Evolutionary conservation across 202 grass and related monocot genomes (phyloP), one percentile per base, ranked within the genome.

Genomic region (Saccharum hybrid): DNA sequence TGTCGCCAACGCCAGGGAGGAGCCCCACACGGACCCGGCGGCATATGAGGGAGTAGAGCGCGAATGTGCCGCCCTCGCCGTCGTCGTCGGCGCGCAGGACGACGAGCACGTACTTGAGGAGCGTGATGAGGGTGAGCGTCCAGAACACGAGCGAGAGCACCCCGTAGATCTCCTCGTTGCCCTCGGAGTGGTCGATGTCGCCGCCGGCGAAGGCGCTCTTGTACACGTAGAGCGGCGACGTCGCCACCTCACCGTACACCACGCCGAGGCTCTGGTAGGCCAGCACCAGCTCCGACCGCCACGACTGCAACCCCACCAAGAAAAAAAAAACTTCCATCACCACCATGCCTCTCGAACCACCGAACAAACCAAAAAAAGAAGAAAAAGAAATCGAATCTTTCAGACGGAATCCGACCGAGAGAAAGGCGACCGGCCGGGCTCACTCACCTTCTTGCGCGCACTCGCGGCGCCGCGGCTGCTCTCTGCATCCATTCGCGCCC

Each of bases 101-200:
- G 71, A 99, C 8, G 72, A 96, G 12, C 19, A 96, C 96, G 83
- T 99, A 96, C 86, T 99, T 96, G 43, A 96, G 76, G 70, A 99
- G 89, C 10, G 96, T 90, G 73, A 96, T 49, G 3, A 94, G 75
- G 31, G 96, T 99, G 71, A 99, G 89, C 74, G 96, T 96, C 96
- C 96, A 99, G 93, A 99, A 99, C 16, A 99, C 96, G 76, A 99
- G 91, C 59, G 96, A 99, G 66, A 96, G 87, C n/a, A 89, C 96
- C 8, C 96, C 96, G 63, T 96, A 99, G 84, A 99, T 99, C 91
- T 99, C 96, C 67, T 99, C 96, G 73, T 96, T 99, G 68, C 89
- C 90, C 62, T 75, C 82, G 5, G 96, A 92, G 79, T 99, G 96
- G 76, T 90, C 82, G 78, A 99, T 96, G 76, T 94, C 96, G 60